phyloP scores from a whole-genome alignment of 208 protist genomes.

The Porcisia hertigi region DNA sequence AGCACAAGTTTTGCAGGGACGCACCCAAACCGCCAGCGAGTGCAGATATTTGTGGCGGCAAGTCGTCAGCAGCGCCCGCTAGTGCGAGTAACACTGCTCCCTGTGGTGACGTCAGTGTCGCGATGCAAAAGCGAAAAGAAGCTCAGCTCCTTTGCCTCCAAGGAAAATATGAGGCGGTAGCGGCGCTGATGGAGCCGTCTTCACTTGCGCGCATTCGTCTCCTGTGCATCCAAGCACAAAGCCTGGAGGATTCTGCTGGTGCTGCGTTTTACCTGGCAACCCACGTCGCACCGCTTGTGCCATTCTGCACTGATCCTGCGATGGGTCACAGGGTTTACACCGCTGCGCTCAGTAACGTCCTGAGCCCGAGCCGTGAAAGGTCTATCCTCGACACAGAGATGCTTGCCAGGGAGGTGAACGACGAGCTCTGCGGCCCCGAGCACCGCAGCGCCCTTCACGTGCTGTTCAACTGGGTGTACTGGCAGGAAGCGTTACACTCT shows the following conservation, averaged over 20 bases:
- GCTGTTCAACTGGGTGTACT: slow-evolving; percentile 68
- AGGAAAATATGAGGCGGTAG: slow-evolving; percentile 44
- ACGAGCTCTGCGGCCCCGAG: slow-evolving; percentile 42
- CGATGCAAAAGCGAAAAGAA: slow-evolving; percentile 40
- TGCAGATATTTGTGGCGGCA: not conserved
- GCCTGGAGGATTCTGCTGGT: slow-evolving; percentile 17
- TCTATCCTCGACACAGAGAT: slow-evolving; percentile 12
- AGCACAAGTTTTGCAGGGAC: not conserved
- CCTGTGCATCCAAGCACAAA: slow-evolving; percentile 57
- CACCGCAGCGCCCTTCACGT: slow-evolving; percentile 62
- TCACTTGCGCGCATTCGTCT: slow-evolving; percentile 59
- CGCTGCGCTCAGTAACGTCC: slow-evolving; percentile 16
- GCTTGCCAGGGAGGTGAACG: slow-evolving; percentile 71
- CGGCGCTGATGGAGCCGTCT: slow-evolving; percentile 42
- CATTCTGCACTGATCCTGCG: slow-evolving; percentile 32
- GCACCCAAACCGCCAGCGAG: not conserved
- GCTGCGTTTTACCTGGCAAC: slow-evolving; percentile 45
- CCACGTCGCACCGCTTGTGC: slow-evolving; percentile 51
- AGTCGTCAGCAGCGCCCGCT: not conserved
- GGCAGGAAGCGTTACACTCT: slow-evolving; percentile 33
- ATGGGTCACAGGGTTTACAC: slow-evolving; percentile 39
- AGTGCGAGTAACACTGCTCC: not conserved
- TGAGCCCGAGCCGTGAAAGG: slow-evolving; percentile 24
- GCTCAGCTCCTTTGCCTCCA: slow-evolving; percentile 65
- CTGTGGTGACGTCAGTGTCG: slow-evolving; percentile 5